These are phyloP conservation scores for Podospora conica DNA, from an alignment of 495 filamentous ascomycete species.

Conservation along the genomic window DNA sequence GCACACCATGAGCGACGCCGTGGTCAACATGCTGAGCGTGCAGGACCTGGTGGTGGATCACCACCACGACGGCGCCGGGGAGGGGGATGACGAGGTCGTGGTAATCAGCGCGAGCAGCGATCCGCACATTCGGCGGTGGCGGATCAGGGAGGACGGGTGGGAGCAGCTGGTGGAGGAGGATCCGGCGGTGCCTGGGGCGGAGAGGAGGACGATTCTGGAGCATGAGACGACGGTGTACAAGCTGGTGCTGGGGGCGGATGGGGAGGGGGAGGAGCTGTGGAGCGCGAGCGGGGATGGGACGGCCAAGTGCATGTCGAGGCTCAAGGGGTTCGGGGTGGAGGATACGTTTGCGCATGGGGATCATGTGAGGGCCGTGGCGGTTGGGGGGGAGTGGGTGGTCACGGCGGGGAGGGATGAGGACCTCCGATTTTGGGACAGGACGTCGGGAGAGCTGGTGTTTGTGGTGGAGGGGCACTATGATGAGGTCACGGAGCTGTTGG, in stretches of 20 bases:
- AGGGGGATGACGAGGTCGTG: constrained; percentile 41
- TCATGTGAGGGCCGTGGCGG: constrained; percentile 77
- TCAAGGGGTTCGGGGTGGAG: constrained; percentile 60
- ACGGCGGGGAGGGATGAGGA: constrained; percentile 90
- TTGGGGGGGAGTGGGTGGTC: constrained; percentile 71
- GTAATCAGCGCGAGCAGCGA: constrained; percentile 79
- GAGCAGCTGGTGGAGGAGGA: constrained; percentile 39
- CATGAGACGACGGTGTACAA: constrained; percentile 89
- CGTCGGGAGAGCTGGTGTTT: constrained; percentile 68
- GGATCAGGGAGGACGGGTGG: constrained; percentile 39
- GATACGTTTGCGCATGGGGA: constrained; percentile 73
- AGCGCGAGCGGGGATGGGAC: constrained; percentile 85
- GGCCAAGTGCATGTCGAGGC: constrained; percentile 63
- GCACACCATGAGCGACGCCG: constrained; percentile 60
- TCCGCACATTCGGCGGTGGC: constrained; percentile 74
- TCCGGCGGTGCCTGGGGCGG: constrained; percentile 33
- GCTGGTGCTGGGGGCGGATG: constrained; percentile 49
- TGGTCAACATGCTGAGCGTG: constrained; percentile 66
- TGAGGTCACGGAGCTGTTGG: constrained; percentile 74
- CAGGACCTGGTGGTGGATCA: constrained; percentile 72
- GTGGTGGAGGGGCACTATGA: constrained; percentile 83
- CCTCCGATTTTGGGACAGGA: constrained; percentile 77
- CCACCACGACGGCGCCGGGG: constrained; percentile 21
- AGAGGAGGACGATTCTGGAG: constrained; percentile 57
- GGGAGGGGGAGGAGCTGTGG: constrained; percentile 71